phyloP scores from a whole-genome alignment of 805 yeast genomes.

The Cyberlindnera lachancei region DNA sequence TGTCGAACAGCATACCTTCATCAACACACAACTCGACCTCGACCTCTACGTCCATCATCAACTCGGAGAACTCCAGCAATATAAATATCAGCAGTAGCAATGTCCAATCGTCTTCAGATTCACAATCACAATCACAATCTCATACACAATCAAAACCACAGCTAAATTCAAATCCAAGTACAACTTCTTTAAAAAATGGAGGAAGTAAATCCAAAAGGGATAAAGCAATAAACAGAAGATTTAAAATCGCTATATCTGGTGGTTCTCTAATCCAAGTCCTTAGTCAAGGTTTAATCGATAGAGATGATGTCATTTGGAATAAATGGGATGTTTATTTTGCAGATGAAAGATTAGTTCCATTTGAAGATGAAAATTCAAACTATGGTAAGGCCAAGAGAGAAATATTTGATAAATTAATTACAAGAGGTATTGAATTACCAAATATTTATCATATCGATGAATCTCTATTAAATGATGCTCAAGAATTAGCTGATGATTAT shows the following conservation, averaged over 20 bases:
- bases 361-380: conserved; percentile 73
- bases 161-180: conserved; percentile 1
- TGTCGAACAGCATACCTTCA: conserved; percentile 11
- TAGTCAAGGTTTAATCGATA: conserved; percentile 72
- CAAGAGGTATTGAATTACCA: conserved; percentile 40
- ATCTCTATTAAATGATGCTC: conserved; percentile 64
- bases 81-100: too few species aligned
- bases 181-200: conserved; percentile 1
- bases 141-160: too few species aligned
- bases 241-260: conserved; percentile 87
- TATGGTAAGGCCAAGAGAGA: conserved; percentile 84
- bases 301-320: conserved; percentile 80
- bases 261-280: conserved; percentile 86
- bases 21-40: conserved; percentile 11
- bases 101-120: conserved; percentile 9
- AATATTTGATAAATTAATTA: conserved; percentile 59
- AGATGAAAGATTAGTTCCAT: conserved; percentile 91
- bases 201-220: conserved; percentile 29
- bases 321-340: conserved; percentile 96
- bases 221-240: conserved; percentile 41
- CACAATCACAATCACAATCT: too few species aligned
- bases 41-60: too few species aligned
- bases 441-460: conserved; percentile 80
- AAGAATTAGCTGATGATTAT: conserved; percentile 90
- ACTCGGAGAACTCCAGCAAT: too few species aligned